phyloP scores from a whole-genome alignment of 225 moss, liverwort and hornwort genomes.

The Antitrichia curtipendula region DNA sequence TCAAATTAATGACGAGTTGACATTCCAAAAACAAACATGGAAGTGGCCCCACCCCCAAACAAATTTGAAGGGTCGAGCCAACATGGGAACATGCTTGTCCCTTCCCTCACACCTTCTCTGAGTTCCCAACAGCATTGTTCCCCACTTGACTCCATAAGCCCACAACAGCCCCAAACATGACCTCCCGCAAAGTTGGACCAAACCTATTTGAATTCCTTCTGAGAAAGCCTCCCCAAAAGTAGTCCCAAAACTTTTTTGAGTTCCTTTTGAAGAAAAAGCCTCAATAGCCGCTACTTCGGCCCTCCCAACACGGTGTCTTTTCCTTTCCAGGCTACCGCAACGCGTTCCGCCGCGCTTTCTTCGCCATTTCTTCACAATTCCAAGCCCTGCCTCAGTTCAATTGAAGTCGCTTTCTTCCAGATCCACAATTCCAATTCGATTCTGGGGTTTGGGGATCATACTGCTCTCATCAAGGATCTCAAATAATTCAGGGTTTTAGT shows the following conservation, averaged over 20 bases:
- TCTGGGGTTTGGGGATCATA: too few species aligned
- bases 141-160: not conserved
- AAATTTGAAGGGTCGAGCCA: not conserved
- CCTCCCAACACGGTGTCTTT: not conserved
- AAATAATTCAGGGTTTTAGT: not conserved
- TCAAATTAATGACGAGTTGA: accelerated
- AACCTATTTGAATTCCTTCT: not conserved
- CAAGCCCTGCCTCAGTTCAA: not conserved
- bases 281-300: too few species aligned
- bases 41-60: not conserved
- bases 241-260: not conserved
- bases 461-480: not conserved
- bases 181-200: not conserved
- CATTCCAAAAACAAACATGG: not conserved
- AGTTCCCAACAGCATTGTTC: not conserved
- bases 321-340: not conserved
- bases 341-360: not conserved
- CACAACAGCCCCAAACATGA: not conserved
- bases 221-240: not conserved
- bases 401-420: not conserved
- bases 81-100: not conserved
- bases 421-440: not conserved
- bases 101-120: too few species aligned
- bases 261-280: too few species aligned
- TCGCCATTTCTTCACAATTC: not conserved